A percentile compares a stretch with the other conserved stretches of the same genome.
Evolutionary conservation across 2,329 filamentous ascomycete species (phyloP).

Genomic region (Blastomyces emzantsi): DNA sequence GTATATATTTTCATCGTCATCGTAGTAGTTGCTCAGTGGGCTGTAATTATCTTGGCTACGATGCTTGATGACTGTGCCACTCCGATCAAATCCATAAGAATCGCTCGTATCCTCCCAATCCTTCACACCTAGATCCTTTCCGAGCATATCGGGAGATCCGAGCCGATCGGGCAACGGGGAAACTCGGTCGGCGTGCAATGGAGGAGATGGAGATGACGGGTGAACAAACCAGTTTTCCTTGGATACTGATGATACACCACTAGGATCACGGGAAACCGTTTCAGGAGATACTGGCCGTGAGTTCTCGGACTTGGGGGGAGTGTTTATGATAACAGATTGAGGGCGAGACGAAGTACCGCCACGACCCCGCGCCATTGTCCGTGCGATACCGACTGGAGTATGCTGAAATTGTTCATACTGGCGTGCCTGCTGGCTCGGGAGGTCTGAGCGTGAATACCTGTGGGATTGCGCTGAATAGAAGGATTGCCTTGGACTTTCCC

Average conservation of each 20-base stretch:
- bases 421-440: constrained; percentile 25
- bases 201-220: constrained; percentile 27
- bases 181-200: constrained; percentile 3
- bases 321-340: constrained; percentile 25
- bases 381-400: constrained; percentile 24
- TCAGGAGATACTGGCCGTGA: constrained; percentile 18
- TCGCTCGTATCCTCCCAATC: constrained; percentile 8
- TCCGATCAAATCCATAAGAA: constrained; percentile 13
- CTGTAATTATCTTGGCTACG: constrained; percentile 30
- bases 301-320: constrained; percentile 24
- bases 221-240: constrained; percentile 37
- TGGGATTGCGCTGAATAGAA: constrained; percentile 42
- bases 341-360: constrained; percentile 25
- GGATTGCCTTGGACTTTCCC: constrained; percentile 41
- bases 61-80: constrained; percentile 26
- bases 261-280: constrained; percentile 27
- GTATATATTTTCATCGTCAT: constrained; percentile 24
- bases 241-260: constrained; percentile 26
- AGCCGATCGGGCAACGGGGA: constrained; percentile 2
- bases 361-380: constrained; percentile 22
- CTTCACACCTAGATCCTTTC: constrained; percentile 18
- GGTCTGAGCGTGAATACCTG: constrained; percentile 25
- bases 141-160: constrained; percentile 13
- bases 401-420: constrained; percentile 24
- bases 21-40: constrained; percentile 27